Base-by-base conservation (phyloP, 148 eudicot species). In the Bassia scoparia region DNA sequence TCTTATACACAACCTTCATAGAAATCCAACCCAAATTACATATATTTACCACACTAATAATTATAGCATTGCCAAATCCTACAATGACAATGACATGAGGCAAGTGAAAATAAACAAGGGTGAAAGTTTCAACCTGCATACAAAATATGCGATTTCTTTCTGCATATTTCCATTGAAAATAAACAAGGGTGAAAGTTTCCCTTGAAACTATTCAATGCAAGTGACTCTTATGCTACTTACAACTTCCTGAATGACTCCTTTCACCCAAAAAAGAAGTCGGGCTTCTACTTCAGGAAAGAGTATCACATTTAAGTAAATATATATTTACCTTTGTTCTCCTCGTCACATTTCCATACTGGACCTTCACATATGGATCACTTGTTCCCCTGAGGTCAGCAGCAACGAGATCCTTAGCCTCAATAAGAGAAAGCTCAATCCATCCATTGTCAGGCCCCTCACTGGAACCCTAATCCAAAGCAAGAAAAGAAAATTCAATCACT, bases 361-460 rank as follows among this genome's bases (percentile, higher is more conserved):
- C 82, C 74, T 84, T 87, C 58, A 95, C 96, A 82, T 87, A 95
- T 23, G 99, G 99, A 84, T 95, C 99, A 80, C 99, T 95, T 35
- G 99, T 89, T 73, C 99, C 99, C 74, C 96, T 82, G 66, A 95
- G 80, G 76, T 95, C 99, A 61, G 99, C 99, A 79, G 92, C 99
- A 73, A 95, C 76, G 64, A 95, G 96, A 81, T 95, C 97, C 83
- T 73, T 87, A 13, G 86, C 99, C 72, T 95, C 99, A 50, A 95
- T 70, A 29, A 95, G 80, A 79, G 81, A 82, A 35, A 95, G 87
- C 78, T 95, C 99, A 49, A 95, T 81, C 96, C 79, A 89, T 44
- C 82, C 82, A 64, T 69, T 74, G 35, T 60, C 82, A 33, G 75
- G 35, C 29, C 64, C 75, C 31, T 71, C 78, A 74, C 56, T 74